Evolutionary conservation across 352 stramenopile species (phyloP).

Genomic region (Elongisporangium anandrum): DNA sequence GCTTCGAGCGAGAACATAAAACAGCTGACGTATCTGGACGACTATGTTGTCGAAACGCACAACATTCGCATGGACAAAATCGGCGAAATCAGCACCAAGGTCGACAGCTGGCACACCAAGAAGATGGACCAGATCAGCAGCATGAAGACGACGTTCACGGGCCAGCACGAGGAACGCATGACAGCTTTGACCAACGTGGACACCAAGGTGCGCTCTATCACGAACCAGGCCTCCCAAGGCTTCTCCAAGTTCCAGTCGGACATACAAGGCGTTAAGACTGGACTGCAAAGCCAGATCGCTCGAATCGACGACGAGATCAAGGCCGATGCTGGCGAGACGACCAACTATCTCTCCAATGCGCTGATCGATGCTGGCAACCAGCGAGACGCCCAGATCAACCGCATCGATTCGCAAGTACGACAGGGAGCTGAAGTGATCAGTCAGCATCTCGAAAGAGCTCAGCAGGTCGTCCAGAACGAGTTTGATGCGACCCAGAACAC

Average conservation of each 20-base stretch:
- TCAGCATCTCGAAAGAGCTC: not conserved
- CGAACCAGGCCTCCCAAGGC: slow-evolving; percentile 1
- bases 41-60: not conserved
- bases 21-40: not conserved
- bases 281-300: not conserved
- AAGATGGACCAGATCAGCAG: slow-evolving; percentile 8
- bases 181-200: slow-evolving; percentile 3
- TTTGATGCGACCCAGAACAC: not conserved
- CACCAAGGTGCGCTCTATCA: slow-evolving; percentile 6
- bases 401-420: not conserved
- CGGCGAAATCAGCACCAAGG: slow-evolving; percentile 4
- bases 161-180: slow-evolving; percentile 6
- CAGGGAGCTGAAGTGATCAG: slow-evolving; percentile 4
- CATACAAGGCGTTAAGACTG: slow-evolving; percentile 1
- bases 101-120: slow-evolving; percentile 5
- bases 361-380: not conserved
- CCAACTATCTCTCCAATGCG: not conserved
- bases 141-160: slow-evolving; percentile 9
- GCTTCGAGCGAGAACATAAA: not conserved
- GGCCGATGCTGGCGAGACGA: not conserved
- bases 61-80: slow-evolving; percentile 1
- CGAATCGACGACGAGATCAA: not conserved
- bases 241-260: slow-evolving; percentile 2
- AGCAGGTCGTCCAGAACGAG: not conserved
- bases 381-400: not conserved